Conservation (phyloP, 495 filamentous ascomycete species). For the Penicillium mononematosum region DNA sequence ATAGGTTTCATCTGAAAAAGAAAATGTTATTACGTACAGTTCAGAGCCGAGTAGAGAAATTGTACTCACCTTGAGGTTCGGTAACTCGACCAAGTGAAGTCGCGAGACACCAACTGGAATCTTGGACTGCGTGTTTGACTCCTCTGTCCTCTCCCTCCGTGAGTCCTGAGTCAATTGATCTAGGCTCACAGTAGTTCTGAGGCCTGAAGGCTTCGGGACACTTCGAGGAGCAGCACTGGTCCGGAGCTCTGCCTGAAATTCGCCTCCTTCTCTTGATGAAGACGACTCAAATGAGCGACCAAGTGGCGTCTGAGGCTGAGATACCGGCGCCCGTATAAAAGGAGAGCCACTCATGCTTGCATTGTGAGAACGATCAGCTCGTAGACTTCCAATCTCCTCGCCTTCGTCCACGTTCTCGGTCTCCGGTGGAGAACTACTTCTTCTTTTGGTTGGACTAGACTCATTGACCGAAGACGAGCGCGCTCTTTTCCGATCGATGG, state of each 20-base stretch:
- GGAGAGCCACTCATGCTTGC: constrained; percentile 45
- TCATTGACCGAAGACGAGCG: constrained; percentile 25
- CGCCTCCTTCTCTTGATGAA: constrained; percentile 29
- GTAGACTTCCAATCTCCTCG: constrained; percentile 22
- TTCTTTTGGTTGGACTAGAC: constrained; percentile 21
- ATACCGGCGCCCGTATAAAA: constrained; percentile 37
- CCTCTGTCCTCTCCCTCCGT: constrained; percentile 12
- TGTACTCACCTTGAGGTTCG: constrained; percentile 45
- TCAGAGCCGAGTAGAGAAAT: background rate
- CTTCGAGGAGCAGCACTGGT: constrained; percentile 13
- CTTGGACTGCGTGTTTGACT: constrained; percentile 25
- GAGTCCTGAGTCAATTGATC: constrained; percentile 23
- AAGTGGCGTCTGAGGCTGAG: constrained; percentile 33
- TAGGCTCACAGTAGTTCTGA: constrained; percentile 32
- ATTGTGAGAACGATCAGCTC: constrained; percentile 34
- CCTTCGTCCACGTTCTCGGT: constrained; percentile 21
- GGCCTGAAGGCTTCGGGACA: constrained; percentile 31
- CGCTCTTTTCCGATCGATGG: constrained; percentile 27
- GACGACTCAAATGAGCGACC: constrained; percentile 37
- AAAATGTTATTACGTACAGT: constrained; percentile 2
- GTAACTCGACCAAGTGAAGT: constrained; percentile 60
- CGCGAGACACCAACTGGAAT: constrained; percentile 76
- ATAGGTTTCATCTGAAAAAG: constrained; percentile 83
- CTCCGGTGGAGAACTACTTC: constrained; percentile 19
- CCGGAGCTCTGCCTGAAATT: constrained; percentile 28